These are phyloP conservation scores for Thielaviopsis euricoi DNA, from an alignment of 2,329 filamentous ascomycete genomes.

Conservation along the genomic window DNA sequence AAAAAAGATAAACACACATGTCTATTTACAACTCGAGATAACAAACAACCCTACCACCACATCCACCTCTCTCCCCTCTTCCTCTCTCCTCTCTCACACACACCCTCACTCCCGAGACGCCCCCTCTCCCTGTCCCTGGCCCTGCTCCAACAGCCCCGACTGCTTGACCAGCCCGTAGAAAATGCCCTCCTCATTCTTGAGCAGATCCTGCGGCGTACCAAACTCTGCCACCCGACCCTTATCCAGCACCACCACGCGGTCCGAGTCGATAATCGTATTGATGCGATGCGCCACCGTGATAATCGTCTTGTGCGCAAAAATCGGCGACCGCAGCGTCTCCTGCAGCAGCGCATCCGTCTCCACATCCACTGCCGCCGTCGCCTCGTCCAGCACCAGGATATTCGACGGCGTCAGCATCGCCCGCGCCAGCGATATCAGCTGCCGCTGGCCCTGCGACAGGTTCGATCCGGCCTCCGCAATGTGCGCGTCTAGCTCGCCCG, in stretches of 20 bases:
- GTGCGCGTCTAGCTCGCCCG: conserved; percentile 74
- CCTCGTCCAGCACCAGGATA: conserved; percentile 92
- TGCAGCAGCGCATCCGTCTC: conserved; percentile 53
- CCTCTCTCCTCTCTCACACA: too few species aligned
- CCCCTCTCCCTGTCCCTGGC: conserved; percentile 1
- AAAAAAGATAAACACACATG: too few species aligned
- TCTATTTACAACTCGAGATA: too few species aligned
- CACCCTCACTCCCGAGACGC: background rate
- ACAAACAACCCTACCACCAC: background rate
- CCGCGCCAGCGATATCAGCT: conserved; percentile 83
- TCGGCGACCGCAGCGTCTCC: conserved; percentile 41
- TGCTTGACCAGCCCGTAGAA: conserved; percentile 90
- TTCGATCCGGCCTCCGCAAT: conserved; percentile 94
- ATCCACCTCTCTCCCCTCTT: too few species aligned
- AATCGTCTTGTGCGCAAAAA: conserved; percentile 84
- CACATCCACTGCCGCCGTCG: conserved; percentile 61
- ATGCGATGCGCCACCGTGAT: conserved; percentile 97
- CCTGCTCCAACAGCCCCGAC: conserved; percentile 51
- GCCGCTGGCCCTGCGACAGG: conserved; percentile 83
- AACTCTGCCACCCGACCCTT: conserved; percentile 84
- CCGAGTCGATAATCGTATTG: conserved; percentile 82
- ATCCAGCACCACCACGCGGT: conserved; percentile 87
- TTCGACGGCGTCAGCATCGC: conserved; percentile 91
- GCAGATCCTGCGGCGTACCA: conserved; percentile 65
- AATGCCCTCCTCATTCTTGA: conserved; percentile 55